These are phyloP conservation scores for Paspalum notatum DNA, from an alignment of 176 grass and related monocot species.

Conservation along the genomic window DNA sequence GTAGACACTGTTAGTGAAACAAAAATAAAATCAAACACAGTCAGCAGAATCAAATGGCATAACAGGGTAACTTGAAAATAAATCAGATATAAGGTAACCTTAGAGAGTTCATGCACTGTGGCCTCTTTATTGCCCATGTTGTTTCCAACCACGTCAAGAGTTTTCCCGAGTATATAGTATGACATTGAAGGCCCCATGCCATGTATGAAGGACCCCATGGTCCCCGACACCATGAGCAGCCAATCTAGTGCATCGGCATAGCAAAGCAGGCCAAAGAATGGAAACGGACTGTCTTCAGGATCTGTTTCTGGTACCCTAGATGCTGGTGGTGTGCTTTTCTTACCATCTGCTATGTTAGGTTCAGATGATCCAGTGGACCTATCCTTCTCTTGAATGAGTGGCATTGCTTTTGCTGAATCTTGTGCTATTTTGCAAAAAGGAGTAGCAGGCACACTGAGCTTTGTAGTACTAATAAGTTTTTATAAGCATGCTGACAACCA, in stretches of 20 bases:
- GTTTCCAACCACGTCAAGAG: conserved; percentile 46
- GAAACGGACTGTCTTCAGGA: conserved; percentile 19
- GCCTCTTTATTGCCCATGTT: conserved; percentile 43
- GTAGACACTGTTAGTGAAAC: conserved; percentile 20
- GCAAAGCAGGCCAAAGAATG: conserved; percentile 51
- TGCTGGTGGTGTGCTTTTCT: conserved; percentile 13
- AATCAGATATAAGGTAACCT: conserved; percentile 38
- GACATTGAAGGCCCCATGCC: conserved; percentile 57
- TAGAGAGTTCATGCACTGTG: conserved; percentile 46
- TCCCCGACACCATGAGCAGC: conserved; percentile 56
- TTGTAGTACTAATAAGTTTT: conserved; percentile 14
- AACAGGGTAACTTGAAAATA: conserved; percentile 1
- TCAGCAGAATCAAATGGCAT: conserved; percentile 21
- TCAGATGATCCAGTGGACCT: conserved; percentile 6
- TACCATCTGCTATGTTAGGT: conserved; percentile 9
- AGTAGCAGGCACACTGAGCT: conserved; percentile 4
- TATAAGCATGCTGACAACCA: conserved; percentile 16
- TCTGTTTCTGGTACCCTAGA: neutral
- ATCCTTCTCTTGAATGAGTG: conserved; percentile 23
- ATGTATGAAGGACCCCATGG: conserved; percentile 56
- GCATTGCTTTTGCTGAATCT: conserved; percentile 38
- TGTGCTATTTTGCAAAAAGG: conserved; percentile 28
- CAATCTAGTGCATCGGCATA: conserved; percentile 60
- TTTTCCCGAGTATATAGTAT: conserved; percentile 58
- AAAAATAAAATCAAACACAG: conserved; percentile 24